Conservation (phyloP, 495 filamentous ascomycete genomes). For the Talaromyces proteolyticus region DNA sequence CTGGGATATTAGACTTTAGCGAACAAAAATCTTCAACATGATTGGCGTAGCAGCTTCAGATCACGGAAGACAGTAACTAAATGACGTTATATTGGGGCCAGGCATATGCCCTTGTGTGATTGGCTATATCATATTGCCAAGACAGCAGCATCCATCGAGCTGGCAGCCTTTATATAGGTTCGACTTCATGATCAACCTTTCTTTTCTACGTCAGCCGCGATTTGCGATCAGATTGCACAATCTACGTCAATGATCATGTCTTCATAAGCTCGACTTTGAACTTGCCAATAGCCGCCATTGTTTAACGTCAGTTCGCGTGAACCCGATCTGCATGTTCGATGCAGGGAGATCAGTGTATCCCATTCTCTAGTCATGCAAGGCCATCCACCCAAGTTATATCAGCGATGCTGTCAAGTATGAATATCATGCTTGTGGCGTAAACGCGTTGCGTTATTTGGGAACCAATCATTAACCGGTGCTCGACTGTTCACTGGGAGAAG, state of each 20-base stretch:
- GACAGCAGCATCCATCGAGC: too few relatives aligned
- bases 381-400: too few relatives aligned
- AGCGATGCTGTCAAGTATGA: too few relatives aligned
- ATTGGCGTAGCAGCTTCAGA: not conserved
- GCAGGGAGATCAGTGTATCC: too few relatives aligned
- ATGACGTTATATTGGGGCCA: not conserved
- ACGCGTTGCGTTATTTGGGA: not conserved
- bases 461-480: not conserved
- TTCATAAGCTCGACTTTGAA: too few relatives aligned
- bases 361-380: too few relatives aligned
- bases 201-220: not conserved
- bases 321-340: too few relatives aligned
- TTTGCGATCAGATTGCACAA: not conserved
- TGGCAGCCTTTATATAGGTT: not conserved
- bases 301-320: not conserved
- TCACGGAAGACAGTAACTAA: not conserved
- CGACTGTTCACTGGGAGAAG: too few relatives aligned
- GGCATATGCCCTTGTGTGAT: too few relatives aligned
- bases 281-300: not conserved
- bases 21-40: conserved; percentile 5
- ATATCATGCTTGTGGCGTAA: too few relatives aligned
- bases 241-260: too few relatives aligned
- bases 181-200: not conserved
- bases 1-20: too few relatives aligned
- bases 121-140: not conserved